phyloP scores from a whole-genome alignment of 768 basidiomycete species.

The Termitomyces sp. region DNA sequence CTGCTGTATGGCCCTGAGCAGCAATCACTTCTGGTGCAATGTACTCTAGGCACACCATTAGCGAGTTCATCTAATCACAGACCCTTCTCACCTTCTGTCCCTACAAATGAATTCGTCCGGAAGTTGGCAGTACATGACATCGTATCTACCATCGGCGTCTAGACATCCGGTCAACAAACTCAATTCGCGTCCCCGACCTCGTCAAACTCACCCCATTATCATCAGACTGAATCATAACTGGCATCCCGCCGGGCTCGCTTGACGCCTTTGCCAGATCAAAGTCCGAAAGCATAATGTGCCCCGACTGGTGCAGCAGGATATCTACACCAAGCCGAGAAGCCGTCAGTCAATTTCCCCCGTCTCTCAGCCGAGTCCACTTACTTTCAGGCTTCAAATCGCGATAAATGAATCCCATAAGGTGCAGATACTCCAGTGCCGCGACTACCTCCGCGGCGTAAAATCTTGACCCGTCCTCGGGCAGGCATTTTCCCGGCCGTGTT shows the following conservation, averaged over 20 bases:
- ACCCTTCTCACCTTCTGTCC: conserved; percentile 77
- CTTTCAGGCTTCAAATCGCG: conserved; percentile 99
- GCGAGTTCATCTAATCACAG: conserved; percentile 15
- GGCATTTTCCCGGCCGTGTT: conserved; percentile 92
- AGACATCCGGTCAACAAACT: conserved; percentile 14
- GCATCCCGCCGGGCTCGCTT: conserved; percentile 76
- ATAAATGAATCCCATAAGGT: conserved; percentile 99
- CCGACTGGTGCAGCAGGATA: conserved; percentile 94
- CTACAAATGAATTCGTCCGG: conserved; percentile 98
- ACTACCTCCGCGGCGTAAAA: conserved; percentile 99
- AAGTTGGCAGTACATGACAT: conserved; percentile 97
- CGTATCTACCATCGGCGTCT: conserved; percentile 94
- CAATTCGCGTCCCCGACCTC: neutral
- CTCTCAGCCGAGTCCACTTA: conserved; percentile 39
- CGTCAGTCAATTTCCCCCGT: conserved; percentile 1
- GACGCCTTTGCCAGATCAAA: conserved; percentile 98
- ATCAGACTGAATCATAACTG: conserved; percentile 83
- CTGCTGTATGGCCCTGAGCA: conserved; percentile 93
- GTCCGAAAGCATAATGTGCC: conserved; percentile 99
- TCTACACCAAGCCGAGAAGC: conserved; percentile 42
- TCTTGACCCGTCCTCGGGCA: conserved; percentile 89
- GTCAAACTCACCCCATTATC: conserved; percentile 73
- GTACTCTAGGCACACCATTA: conserved; percentile 64
- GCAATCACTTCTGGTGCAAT: conserved; percentile 99
- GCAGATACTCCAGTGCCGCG: conserved; percentile 95